Evolutionary conservation across 176 grass and related monocot genomes (phyloP), one percentile per base, ranked within the genome.

Genomic region (Triticum urartu): DNA sequence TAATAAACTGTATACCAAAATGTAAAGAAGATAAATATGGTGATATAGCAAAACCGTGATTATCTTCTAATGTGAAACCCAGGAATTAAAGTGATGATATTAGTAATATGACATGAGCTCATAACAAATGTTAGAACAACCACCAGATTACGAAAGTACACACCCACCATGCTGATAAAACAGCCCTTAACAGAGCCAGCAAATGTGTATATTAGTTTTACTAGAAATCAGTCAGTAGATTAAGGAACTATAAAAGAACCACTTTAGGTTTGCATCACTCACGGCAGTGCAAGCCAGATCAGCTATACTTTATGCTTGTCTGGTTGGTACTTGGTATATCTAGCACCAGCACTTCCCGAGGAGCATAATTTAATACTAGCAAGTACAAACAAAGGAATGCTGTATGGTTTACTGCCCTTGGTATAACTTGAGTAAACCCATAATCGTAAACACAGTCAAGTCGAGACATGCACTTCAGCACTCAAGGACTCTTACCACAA

Each of bases 401-500:
- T 68, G 58, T 54, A 21, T 25, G 50, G 56, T 72, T 11, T 18
- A 61, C 22, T 36, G 9, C 48, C 20, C 21, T 83, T 80, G 56
- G 21, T 63, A 54, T 30, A 64, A 72, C 32, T 36, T 71, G 30
- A 71, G 21, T 69, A 70, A 30, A 60, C n/a, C 2, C 25, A 11
- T 40, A 54, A 79, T 0, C n/a, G 24, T 67, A 65, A 79, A 54
- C 34, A 52, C 15, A 26, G 14, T 9, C 60, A 39, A 32, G 20
- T 40, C 28, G 15, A 68, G 64, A 30, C 75, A 86, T 26, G 63
- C 52, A 40, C 30, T 32, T 66, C 25, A 30, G 7, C 72, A 78
- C 42, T 77, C 20, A 59, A 81, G 75, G 34, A 17, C 72, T 66
- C 86, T 94, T 91, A 98, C 93, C 96, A 98, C 69, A 98, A 89